Evolutionary conservation across 345 rosid species (phyloP), one percentile per base, ranked within the genome.

Genomic region (Populus pruinosa): DNA sequence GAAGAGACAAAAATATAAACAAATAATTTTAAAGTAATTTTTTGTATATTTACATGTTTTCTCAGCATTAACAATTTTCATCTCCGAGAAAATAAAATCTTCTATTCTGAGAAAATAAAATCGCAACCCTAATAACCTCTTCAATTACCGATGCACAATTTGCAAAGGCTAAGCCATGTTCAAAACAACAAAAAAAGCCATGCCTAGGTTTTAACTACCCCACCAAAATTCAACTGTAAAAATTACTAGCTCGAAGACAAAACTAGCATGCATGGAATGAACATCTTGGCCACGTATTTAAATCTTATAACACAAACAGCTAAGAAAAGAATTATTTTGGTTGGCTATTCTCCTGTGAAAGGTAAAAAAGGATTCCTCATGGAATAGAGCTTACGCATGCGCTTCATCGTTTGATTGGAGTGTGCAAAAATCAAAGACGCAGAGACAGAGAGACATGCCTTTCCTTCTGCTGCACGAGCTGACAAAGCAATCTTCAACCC

Each of bases 391-490:
- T 66, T 4, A 16, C 29, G 25, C 41, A 29, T 56, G 21, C 43
- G 43, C 38, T 79, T 87, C 86, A 96, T 71, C 94, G 94, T 71
- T 89, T 93, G 44, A 93, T 92, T 64, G 96, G 80, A 59, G 78
- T 62, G 77, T 83, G 81, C 86, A 83, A 8, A 66, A 59, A 43
- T 50, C 49, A 27, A 17, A 64, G 7, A 61, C 0, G 17, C 17
- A 25, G 62, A 36, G 43, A 81, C 56, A 17, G 77, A 84, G 61
- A 35, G 71, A 71, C 86, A 81, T 82, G 84, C 98, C 92, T 93
- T 96, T 80, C 98, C 95, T 90, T 96, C 99, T 41, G 91, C 99
- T 2, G 98, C 96, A 75, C 98, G 88, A 79, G 97, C 97, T 66
- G 99, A 67, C 75, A 96, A 75, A 64, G 98, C 97, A 88, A 96